Evolutionary conservation across 352 stramenopile species (phyloP), one percentile per base, ranked within the genome.

Genomic region (Phytophthora chlamydospora): DNA sequence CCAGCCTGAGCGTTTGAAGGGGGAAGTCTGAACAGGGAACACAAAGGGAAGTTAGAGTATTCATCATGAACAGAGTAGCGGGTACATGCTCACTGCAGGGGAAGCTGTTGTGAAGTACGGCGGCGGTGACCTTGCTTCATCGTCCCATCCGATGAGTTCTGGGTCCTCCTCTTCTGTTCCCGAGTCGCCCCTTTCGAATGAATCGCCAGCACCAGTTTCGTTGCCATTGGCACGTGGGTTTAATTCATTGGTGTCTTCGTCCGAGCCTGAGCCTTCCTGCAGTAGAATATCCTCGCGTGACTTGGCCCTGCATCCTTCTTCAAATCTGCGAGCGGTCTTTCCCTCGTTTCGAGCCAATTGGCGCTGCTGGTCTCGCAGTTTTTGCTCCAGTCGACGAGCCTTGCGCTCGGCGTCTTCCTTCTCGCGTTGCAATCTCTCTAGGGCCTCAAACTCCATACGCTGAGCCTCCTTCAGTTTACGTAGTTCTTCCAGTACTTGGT

Each of bases 401-500:
- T 86, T 61, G 11, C 34, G 21, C 32, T 56, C 34, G 7, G 36
- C 43, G 6, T 44, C 34, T 31, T 55, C 40, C 46, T 63, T 58
- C 49, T 68, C 63, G 1, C 36, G 43, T 21, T 50, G 16, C 24
- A 58, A 19, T 43, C 53, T 60, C 24, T 70, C 60, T 1, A 71
- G 35, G 34, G 55, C 42, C 31, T 66, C 42, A 16, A 68, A 73
- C 13, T 66, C 51, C 6, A 52, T 17, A 9, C 49, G 17, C 9
- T 66, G 50, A 43, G 84, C 71, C 41, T 84, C 34, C 43, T 84
- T 87, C 12, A 87, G 68, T 27, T 73, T 73, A n/a, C 76, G 73
- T 6, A 89, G 58, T 41, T 89, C 75, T 2, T 63, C 33, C 2
- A 89, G 35, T 9, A 89, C 68, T 50, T 80, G 66, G 0, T 70